Evolutionary conservation across 805 yeast genomes (phyloP), one percentile per base, ranked within the genome.

Genomic region (Starmerella cellae): DNA sequence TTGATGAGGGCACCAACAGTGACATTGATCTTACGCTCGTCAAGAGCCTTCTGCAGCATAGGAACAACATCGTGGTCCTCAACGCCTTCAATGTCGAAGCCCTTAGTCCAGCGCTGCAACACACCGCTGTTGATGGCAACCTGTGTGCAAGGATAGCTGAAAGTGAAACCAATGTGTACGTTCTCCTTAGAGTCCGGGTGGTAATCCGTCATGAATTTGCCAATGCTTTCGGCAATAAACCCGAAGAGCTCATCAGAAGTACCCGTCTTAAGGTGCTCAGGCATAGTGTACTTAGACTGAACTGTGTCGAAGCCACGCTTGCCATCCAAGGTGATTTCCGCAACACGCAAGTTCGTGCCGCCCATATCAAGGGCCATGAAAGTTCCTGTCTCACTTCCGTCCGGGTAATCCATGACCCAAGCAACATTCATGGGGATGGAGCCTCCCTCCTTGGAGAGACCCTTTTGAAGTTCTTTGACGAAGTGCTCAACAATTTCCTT

Each of bases 101-200:
- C 98, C 68, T 88, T 88, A 49, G 97, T 88, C 97, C 97, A 88
- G 64, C 88, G 74, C 70, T 84, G 95, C 59, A 88, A 73, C 43
- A 80, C 60, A 62, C 97, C 98, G 53, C 73, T 69, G 68, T 83
- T 80, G 62, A 88, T 83, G 47, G 81, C 80, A 52, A 67, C 61
- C 66, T 88, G 98, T 20, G 65, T 54, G 55, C 61, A 55, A 18
- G 97, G 96, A 68, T 79, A 88, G 13, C 93, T 79, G 68, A 88
- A 88, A 30, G 97, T 88, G 74, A 88, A 88, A 38, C 98, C 97
- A 57, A 88, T 71, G 42, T 93, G 87, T 46, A 82, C 64, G 35
- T 73, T 67, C 21, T 65, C 63, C 19, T 70, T 64, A 30, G 59
- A 62, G 5, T 66, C 66, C 46, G 88, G 91, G 32, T 77, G 69